Evolutionary conservation across 176 grass and related monocot species (phyloP).

Genomic region (Oryza punctata): DNA sequence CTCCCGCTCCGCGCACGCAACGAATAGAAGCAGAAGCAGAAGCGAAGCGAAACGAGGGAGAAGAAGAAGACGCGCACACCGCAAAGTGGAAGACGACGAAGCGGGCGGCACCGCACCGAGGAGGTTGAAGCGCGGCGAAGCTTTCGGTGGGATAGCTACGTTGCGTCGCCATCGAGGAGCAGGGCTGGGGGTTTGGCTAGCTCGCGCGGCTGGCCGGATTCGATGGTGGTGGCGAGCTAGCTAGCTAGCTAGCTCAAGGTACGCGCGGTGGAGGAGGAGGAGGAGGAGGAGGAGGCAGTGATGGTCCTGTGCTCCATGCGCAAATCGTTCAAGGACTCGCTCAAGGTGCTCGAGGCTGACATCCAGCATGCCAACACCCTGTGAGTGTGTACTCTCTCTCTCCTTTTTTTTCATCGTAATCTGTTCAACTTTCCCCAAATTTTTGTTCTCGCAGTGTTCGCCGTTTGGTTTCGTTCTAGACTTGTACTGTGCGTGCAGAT

Average conservation of each 20-base stretch:
- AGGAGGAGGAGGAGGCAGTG: not conserved
- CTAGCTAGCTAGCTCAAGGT: not conserved
- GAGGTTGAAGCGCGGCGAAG: not conserved
- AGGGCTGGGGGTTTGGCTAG: not conserved
- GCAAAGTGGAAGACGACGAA: not conserved
- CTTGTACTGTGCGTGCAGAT: not conserved
- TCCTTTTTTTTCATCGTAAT: not conserved
- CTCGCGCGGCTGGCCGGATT: not conserved
- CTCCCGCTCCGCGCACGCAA: constrained; percentile 18
- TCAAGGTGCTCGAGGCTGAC: constrained; percentile 94
- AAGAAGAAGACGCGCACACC: too few species aligned
- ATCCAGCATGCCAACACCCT: constrained; percentile 95
- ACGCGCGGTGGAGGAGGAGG: not conserved
- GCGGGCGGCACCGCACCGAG: constrained; percentile 4
- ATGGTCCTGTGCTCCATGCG: constrained; percentile 70
- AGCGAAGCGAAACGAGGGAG: not conserved
- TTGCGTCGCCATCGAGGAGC: not conserved
- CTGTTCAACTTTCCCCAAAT: not conserved
- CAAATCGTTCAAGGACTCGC: constrained; percentile 97
- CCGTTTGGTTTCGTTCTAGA: not conserved
- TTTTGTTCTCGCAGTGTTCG: not conserved
- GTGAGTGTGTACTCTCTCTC: constrained; percentile 47
- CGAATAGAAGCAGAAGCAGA: not conserved
- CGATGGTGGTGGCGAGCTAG: constrained; percentile 4
- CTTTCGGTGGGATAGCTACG: constrained; percentile 9